A percentile compares a stretch with the other conserved stretches of the same genome.
Evolutionary conservation across 345 rosid species (phyloP).

Genomic region (Zanthoxylum bungeanum): DNA sequence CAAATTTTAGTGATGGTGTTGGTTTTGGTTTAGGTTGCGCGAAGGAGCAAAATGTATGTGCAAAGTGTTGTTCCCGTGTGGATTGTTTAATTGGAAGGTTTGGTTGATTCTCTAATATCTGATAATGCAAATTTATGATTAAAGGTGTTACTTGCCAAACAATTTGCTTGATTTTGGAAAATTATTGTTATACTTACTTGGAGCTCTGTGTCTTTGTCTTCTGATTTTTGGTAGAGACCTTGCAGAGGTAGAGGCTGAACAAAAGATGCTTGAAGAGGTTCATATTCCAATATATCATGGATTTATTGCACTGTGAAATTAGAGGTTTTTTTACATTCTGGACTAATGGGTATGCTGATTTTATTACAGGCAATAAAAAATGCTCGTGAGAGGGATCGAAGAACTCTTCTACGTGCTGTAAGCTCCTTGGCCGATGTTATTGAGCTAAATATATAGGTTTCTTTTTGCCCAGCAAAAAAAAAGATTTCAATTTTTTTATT

Average conservation of each 20-base stretch:
- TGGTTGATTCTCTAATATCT: not conserved
- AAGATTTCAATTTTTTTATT: not conserved
- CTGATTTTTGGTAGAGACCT: slow-evolving; percentile 45
- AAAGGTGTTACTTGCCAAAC: not conserved
- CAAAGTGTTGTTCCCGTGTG: slow-evolving; percentile 71
- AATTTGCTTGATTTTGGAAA: not conserved
- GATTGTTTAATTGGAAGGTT: slow-evolving; percentile 70
- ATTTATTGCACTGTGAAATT: not conserved
- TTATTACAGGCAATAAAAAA: slow-evolving; percentile 75
- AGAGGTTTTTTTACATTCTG: not conserved
- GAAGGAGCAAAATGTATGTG: slow-evolving; percentile 84
- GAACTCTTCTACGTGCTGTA: slow-evolving; percentile 78
- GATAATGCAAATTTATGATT: not conserved
- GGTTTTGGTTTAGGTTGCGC: slow-evolving; percentile 67
- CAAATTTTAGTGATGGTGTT: not conserved
- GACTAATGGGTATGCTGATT: slow-evolving; percentile 6
- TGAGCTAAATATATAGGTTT: not conserved
- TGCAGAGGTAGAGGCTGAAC: slow-evolving; percentile 78
- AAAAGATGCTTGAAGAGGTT: slow-evolving; percentile 77
- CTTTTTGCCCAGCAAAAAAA: not conserved
- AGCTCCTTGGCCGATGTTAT: slow-evolving; percentile 21
- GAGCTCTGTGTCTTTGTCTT: not conserved
- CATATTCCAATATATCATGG: not conserved
- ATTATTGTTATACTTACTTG: not conserved
- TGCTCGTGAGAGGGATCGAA: slow-evolving; percentile 90